Base-by-base conservation (phyloP, 371 early-diverging fungal genomes). In the Coemansia sp. region DNA sequence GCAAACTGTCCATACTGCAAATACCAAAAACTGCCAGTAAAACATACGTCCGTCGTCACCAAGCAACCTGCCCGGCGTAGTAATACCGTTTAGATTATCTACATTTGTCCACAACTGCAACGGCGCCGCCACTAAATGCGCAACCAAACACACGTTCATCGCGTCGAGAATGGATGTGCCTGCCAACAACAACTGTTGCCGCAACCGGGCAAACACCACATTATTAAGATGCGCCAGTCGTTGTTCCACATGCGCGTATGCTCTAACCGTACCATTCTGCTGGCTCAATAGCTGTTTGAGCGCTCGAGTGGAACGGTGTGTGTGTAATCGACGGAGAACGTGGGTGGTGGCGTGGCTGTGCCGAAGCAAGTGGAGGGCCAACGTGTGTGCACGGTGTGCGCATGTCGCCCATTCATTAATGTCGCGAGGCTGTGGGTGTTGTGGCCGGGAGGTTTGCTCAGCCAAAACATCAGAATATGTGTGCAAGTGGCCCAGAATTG, bases 21-120 rank as follows among this genome's bases (percentile, higher is more conserved):
- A 62, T 12, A 9, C 62, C 51, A 39, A 18, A 37, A 62, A 50
- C 51, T 62, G 62, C 51, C 52, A 62, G 39, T 62, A 62, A 21
- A 62, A 62, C 62, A 62, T 26, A n/a, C 44, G 44, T 4, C 21
- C 6, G 2, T 20, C 20, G 51, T 30, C 39, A 16, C 26, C 51
- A 4, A 33, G 59, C 53, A 62, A 30, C 23, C 12, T 4, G 7
- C 63, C 64, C 0, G 69, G 69, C n/a, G 69, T 69, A 7, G 59
- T 48, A 7, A 57, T 64, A 12, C 48, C 52, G 51, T 69, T 69
- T 39, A 72, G 50, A 30, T 72, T 72, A 47, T 72, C 68, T 40
- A 72, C 40, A 16, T 64, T 63, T 20, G 52, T 52, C 72, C 72
- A 69, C 44, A 69, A 48, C 47, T 69, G 59, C 11, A 69, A 23